Evolutionary conservation across 148 eudicot genomes (phyloP).

Genomic region (Linanthus parryae): DNA sequence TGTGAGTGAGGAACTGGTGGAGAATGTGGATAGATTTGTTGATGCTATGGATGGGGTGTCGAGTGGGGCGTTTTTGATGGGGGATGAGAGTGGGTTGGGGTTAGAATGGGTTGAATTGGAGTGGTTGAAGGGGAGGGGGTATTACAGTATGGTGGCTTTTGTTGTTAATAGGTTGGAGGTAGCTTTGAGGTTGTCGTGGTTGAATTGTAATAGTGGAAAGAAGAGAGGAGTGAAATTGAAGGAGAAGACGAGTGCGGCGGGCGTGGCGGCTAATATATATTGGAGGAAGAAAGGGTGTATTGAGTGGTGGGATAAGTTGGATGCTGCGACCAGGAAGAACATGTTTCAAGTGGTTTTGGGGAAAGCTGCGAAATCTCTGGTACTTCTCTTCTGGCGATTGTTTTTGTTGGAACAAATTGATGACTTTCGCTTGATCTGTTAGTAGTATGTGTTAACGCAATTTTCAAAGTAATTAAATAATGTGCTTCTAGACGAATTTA

Average conservation of each 20-base stretch:
- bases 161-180: conserved; percentile 77
- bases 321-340: conserved; percentile 29
- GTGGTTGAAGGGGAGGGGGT: conserved; percentile 89
- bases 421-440: no score
- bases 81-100: conserved; percentile 50
- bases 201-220: conserved; percentile 58
- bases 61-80: conserved; percentile 54
- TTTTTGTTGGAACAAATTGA: no score
- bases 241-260: conserved; percentile 44
- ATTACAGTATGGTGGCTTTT: conserved; percentile 74
- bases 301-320: conserved; percentile 93
- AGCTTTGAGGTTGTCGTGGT: conserved; percentile 79
- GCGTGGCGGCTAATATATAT: conserved; percentile 68
- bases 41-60: conserved; percentile 57
- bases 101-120: conserved; percentile 71
- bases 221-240: conserved; percentile 84
- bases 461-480: no score
- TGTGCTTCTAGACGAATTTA: no score
- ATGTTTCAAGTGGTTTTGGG: conserved; percentile 41
- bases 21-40: conserved; percentile 43
- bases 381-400: no score
- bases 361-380: conserved; percentile 59
- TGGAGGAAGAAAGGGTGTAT: conserved; percentile 96
- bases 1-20: conserved; percentile 49
- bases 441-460: no score